A percentile compares a stretch with the other conserved stretches of the same genome.
phyloP scores from a whole-genome alignment of 306 rosid genomes.

The Coriaria nepalensis region DNA sequence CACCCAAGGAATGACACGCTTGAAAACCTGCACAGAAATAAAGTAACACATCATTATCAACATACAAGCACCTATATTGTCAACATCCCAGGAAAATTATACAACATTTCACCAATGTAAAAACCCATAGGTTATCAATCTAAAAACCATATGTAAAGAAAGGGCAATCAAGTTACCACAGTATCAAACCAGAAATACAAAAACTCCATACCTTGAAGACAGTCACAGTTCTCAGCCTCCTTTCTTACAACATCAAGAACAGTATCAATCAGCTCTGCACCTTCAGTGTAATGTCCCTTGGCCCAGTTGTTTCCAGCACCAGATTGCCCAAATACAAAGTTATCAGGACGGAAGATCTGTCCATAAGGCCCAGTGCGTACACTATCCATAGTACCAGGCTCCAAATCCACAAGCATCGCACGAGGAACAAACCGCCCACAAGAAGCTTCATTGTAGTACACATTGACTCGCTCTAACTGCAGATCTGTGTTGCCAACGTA shows the following conservation, averaged over 20 bases:
- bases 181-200: too few relatives aligned
- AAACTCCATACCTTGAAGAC: conserved; percentile 15
- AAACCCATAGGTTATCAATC: too few relatives aligned
- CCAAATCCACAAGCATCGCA: conserved; percentile 18
- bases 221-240: too few relatives aligned
- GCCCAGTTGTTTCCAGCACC: conserved; percentile 21
- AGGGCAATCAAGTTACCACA: background rate
- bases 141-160: too few relatives aligned
- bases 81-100: too few relatives aligned
- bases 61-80: too few relatives aligned
- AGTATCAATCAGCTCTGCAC: conserved; percentile 17
- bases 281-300: conserved; percentile 16
- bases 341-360: conserved; percentile 18
- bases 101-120: too few relatives aligned
- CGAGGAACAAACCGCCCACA: conserved; percentile 21
- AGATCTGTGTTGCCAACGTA: conserved; percentile 13
- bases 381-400: conserved; percentile 19
- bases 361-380: conserved; percentile 20
- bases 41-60: too few relatives aligned
- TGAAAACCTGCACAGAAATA: conserved; percentile 12
- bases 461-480: conserved; percentile 16
- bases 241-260: conserved; percentile 18
- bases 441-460: conserved; percentile 16
- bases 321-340: conserved; percentile 17
- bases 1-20: conserved; percentile 18